Percentiles rank a stretch among this genome's conserved stretches.
These are phyloP conservation scores for Solanum piurae DNA, from an alignment of 257 asterid genomes.

Conservation along the genomic window DNA sequence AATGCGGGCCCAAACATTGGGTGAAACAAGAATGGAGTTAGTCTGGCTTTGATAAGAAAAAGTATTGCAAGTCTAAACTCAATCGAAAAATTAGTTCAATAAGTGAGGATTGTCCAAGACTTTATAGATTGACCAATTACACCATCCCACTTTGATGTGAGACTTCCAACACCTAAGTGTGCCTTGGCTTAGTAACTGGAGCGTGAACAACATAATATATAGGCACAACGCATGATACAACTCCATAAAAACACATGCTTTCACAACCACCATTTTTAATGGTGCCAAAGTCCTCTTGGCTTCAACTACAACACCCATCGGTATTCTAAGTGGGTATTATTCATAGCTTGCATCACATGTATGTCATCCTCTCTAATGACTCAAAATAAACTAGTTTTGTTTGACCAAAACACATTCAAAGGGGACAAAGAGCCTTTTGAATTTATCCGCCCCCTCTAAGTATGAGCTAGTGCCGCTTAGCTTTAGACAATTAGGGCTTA, in stretches of 20 bases:
- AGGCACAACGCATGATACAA: not conserved
- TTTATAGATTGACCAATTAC: not conserved
- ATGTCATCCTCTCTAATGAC: not conserved
- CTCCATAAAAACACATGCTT: not conserved
- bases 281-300: not conserved
- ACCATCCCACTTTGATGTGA: not conserved
- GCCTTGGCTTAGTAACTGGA: not conserved
- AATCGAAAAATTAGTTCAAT: not conserved
- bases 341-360: not conserved
- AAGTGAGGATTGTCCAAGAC: not conserved
- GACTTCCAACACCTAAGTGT: not conserved
- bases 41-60: not conserved
- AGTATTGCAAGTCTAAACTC: not conserved
- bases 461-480: not conserved
- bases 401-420: not conserved
- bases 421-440: not conserved
- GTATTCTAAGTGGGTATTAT: not conserved
- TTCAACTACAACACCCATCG: not conserved
- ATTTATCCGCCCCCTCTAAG: not conserved
- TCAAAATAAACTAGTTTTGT: not conserved
- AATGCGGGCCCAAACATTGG: not conserved
- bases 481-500: not conserved
- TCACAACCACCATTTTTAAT: not conserved
- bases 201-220: not conserved
- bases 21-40: not conserved